Percentiles rank a stretch among this genome's conserved stretches.
phyloP scores from a whole-genome alignment of 164 flowering plant species.

The Macadamia integrifolia region DNA sequence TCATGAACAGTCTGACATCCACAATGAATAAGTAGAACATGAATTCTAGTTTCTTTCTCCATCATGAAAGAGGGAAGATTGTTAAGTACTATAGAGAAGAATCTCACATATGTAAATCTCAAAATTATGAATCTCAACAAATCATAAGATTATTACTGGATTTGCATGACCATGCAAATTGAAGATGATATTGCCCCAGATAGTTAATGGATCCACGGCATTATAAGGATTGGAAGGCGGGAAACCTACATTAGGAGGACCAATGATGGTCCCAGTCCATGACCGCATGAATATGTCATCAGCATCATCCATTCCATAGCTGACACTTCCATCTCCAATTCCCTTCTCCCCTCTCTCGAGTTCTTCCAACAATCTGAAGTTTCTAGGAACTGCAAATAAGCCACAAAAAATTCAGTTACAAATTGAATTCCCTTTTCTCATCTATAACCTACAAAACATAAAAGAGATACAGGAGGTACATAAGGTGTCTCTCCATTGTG shows the following conservation, averaged over 20 bases:
- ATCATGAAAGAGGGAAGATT: conserved; percentile 1
- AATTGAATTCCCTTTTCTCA: too few species aligned
- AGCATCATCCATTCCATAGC: conserved; percentile 84
- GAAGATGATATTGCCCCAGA: background rate
- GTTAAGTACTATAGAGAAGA: background rate
- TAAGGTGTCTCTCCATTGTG: too few species aligned
- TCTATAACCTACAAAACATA: too few species aligned
- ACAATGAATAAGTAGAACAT: background rate
- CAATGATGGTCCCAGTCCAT: conserved; percentile 78
- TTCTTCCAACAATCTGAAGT: conserved; percentile 66
- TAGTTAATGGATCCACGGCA: background rate
- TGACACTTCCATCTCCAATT: conserved; percentile 76
- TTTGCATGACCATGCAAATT: background rate
- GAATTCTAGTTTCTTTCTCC: background rate
- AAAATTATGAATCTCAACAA: too few species aligned
- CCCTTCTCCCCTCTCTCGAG: conserved; percentile 80
- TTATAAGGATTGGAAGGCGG: background rate
- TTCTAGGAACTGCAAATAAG: conserved; percentile 57
- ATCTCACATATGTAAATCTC: too few species aligned
- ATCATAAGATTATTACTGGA: background rate
- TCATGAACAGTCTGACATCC: conserved; percentile 64
- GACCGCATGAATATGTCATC: conserved; percentile 70
- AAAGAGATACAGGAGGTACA: too few species aligned
- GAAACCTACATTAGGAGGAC: conserved; percentile 53
- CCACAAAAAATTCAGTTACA: background rate